Conservation (phyloP, 192 early-diverging fungal genomes). For the Chytriomyces sp. region DNA sequence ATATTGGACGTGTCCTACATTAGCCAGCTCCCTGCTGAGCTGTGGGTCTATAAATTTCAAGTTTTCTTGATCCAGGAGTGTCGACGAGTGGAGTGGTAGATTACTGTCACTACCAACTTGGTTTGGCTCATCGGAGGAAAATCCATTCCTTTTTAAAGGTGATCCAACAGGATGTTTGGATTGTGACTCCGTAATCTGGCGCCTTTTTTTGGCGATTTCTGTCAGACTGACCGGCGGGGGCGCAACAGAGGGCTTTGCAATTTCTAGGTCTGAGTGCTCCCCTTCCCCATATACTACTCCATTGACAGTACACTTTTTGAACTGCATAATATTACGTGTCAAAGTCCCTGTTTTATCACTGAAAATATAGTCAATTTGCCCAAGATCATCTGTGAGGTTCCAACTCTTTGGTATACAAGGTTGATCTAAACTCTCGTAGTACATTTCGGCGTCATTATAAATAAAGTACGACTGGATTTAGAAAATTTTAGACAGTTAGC, state of each 20-base stretch:
- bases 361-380: constrained; percentile 95
- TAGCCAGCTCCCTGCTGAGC: constrained; percentile 52
- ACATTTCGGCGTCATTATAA: constrained; percentile 87
- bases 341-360: constrained; percentile 96
- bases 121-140: background rate
- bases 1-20: constrained; percentile 62
- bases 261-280: background rate
- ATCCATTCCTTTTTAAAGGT: too few species aligned
- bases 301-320: constrained; percentile 85
- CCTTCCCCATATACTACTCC: constrained; percentile 77
- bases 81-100: background rate
- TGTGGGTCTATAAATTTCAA: constrained; percentile 54
- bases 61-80: background rate
- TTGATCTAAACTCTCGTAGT: constrained; percentile 72
- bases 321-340: constrained; percentile 97
- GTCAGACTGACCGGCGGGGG: constrained; percentile 17
- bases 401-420: constrained; percentile 85
- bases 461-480: constrained; percentile 80
- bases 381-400: constrained; percentile 88
- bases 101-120: background rate
- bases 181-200: too few species aligned
- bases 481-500: constrained; percentile 15
- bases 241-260: background rate
- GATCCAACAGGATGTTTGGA: too few species aligned
- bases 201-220: constrained; percentile 24